Conservation (phyloP, 768 basidiomycete species). For the Sarcodon sp. region DNA sequence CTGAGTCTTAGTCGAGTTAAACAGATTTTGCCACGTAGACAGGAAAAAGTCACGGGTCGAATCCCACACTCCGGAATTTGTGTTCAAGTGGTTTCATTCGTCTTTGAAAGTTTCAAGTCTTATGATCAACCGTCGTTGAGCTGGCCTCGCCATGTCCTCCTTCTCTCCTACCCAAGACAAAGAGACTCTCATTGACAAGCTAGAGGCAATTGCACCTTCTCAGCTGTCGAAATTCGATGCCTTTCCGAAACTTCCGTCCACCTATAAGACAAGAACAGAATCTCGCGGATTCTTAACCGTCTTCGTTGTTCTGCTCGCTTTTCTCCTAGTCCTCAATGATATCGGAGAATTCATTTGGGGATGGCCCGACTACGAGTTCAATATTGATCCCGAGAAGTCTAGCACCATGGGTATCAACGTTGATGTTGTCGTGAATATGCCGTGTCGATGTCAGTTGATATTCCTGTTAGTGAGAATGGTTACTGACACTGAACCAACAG, state of each 20-base stretch:
- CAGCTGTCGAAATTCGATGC: slow-evolving; percentile 73
- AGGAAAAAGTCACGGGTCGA: no score
- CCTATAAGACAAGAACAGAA: slow-evolving; percentile 71
- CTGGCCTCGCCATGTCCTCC: no score
- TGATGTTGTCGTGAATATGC: slow-evolving; percentile 88
- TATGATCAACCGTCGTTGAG: no score
- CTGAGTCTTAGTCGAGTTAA: no score
- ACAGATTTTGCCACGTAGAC: no score
- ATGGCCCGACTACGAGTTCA: slow-evolving; percentile 84
- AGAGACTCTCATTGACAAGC: slow-evolving; percentile 36
- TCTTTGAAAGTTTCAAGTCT: no score
- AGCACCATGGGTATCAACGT: slow-evolving; percentile 77
- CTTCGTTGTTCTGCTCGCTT: slow-evolving; percentile 49
- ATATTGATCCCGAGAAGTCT: slow-evolving; percentile 53
- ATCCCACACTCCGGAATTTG: no score
- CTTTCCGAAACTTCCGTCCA: slow-evolving; percentile 73
- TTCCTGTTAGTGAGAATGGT: neutral
- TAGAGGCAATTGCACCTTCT: slow-evolving; percentile 50
- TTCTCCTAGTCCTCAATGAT: slow-evolving; percentile 78
- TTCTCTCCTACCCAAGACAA: no score
- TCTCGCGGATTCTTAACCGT: slow-evolving; percentile 75
- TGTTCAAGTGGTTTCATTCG: no score
- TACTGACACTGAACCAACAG: slow-evolving; percentile 24
- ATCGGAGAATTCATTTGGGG: slow-evolving; percentile 88
- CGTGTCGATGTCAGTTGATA: slow-evolving; percentile 71